Evolutionary conservation across 2,329 filamentous ascomycete genomes (phyloP).

Genomic region (Fusarium pseudonygamai): DNA sequence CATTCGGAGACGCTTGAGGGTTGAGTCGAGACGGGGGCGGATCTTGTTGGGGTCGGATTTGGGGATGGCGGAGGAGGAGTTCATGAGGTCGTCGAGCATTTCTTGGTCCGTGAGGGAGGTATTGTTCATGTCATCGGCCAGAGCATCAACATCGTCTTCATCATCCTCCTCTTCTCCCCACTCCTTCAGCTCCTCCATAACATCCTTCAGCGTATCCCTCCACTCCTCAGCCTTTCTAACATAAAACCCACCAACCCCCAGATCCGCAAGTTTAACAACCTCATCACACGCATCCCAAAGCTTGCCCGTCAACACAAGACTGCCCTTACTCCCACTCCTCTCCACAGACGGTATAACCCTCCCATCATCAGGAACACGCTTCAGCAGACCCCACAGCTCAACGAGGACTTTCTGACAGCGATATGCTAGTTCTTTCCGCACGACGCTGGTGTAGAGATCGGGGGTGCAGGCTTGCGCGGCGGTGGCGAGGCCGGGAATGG

Average conservation of each 20-base stretch:
- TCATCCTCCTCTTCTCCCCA: slow-evolving; percentile 81
- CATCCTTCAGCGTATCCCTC: slow-evolving; percentile 80
- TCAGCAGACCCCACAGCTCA: slow-evolving; percentile 70
- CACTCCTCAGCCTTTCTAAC: slow-evolving; percentile 78
- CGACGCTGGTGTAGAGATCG: slow-evolving; percentile 68
- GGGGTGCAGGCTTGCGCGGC: slow-evolving; percentile 73
- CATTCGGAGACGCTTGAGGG: slow-evolving; percentile 72
- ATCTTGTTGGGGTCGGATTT: slow-evolving; percentile 70
- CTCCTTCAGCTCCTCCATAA: slow-evolving; percentile 85
- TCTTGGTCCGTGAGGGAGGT: slow-evolving; percentile 58
- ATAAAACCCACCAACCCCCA: slow-evolving; percentile 76
- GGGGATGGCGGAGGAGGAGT: slow-evolving; percentile 68
- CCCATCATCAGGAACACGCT: slow-evolving; percentile 68
- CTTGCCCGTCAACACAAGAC: slow-evolving; percentile 74
- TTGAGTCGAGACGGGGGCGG: slow-evolving; percentile 70
- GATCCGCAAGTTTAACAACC: slow-evolving; percentile 68
- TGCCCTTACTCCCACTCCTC: slow-evolving; percentile 57
- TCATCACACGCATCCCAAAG: slow-evolving; percentile 87
- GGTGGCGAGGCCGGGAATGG: slow-evolving; percentile 79
- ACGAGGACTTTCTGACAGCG: slow-evolving; percentile 68
- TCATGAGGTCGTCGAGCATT: slow-evolving; percentile 75
- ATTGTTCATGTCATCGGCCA: slow-evolving; percentile 45
- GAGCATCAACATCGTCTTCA: slow-evolving; percentile 58
- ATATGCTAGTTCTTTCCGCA: slow-evolving; percentile 70
- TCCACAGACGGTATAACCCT: slow-evolving; percentile 53